Percentiles rank a stretch among this genome's conserved stretches.
Evolutionary conservation across 2,329 filamentous ascomycete species (phyloP).

Genomic region (Ilyonectria sp.): DNA sequence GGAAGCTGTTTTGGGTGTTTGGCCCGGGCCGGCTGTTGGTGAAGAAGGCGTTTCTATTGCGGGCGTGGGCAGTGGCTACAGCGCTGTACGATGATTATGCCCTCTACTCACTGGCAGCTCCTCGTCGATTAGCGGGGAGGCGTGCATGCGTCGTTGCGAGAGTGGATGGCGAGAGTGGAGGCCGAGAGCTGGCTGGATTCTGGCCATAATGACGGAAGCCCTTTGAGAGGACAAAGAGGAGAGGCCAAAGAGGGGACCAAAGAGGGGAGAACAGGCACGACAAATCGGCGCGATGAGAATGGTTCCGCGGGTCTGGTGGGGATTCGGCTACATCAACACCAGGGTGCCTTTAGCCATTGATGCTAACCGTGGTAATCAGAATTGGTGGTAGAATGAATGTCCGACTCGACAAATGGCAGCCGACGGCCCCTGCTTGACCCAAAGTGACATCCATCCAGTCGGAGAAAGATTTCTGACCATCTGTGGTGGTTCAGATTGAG

Average conservation of each 20-base stretch:
- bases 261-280: slow-evolving; percentile 3
- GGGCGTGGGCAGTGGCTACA: not conserved
- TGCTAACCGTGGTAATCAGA: slow-evolving; percentile 22
- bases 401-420: not conserved
- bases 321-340: slow-evolving; percentile 32
- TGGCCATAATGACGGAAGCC: not conserved
- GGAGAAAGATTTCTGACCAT: not conserved
- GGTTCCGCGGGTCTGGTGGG: not conserved
- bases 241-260: slow-evolving; percentile 15
- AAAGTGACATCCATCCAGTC: not conserved
- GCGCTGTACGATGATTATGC: slow-evolving; percentile 6
- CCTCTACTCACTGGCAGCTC: slow-evolving; percentile 9
- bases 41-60: slow-evolving; percentile 13
- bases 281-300: slow-evolving; percentile 13
- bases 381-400: slow-evolving; percentile 32
- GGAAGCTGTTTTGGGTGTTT: not conserved
- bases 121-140: slow-evolving; percentile 25
- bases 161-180: not conserved
- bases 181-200: not conserved
- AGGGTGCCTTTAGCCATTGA: slow-evolving; percentile 23
- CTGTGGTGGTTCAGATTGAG: not conserved
- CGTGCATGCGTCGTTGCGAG: slow-evolving; percentile 16
- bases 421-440: not conserved
- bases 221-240: slow-evolving; percentile 1
- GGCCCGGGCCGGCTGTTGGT: slow-evolving; percentile 6